These are phyloP conservation scores for Aschersonia sp. DNA, from an alignment of 2,329 filamentous ascomycete genomes.

Conservation along the genomic window DNA sequence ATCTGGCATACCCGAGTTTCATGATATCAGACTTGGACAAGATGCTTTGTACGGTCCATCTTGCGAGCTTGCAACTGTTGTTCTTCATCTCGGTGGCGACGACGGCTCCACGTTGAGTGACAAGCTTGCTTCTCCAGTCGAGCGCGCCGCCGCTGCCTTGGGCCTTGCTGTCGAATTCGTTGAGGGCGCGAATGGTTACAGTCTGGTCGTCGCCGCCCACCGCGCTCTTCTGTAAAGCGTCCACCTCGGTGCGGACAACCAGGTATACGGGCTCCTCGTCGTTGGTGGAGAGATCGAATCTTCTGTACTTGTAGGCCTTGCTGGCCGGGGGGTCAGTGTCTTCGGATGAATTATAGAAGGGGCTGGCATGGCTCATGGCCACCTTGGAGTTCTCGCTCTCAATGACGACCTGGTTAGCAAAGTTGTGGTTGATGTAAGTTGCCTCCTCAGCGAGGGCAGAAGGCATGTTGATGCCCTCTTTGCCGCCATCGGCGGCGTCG, in stretches of 20 bases:
- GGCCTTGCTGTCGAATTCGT: constrained; percentile 98
- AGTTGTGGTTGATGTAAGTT: constrained; percentile 99
- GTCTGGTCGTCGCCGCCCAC: constrained; percentile 84
- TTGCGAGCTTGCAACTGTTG: constrained; percentile 95
- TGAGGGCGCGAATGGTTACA: constrained; percentile 86
- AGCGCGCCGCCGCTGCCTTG: constrained; percentile 88
- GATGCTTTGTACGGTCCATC: constrained; percentile 96
- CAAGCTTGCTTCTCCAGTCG: constrained; percentile 93
- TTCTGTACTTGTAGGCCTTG: constrained; percentile 97
- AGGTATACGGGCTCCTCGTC: constrained; percentile 90
- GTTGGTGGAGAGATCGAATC: constrained; percentile 89
- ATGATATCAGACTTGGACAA: constrained; percentile 94
- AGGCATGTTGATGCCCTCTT: constrained; percentile 93
- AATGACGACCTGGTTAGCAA: constrained; percentile 84
- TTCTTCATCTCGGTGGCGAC: constrained; percentile 99
- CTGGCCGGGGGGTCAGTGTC: constrained; percentile 88
- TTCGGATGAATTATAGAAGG: constrained; percentile 90
- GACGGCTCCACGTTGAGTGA: constrained; percentile 87
- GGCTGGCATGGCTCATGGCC: constrained; percentile 77
- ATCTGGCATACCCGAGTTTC: constrained; percentile 69
- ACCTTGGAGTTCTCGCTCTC: constrained; percentile 69
- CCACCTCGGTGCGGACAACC: constrained; percentile 86
- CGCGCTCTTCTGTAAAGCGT: constrained; percentile 90
- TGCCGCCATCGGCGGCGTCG: constrained; percentile 80
- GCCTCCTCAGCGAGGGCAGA: constrained; percentile 85